Percentiles rank a stretch among this genome's conserved stretches.
phyloP scores from a whole-genome alignment of 2,329 filamentous ascomycete species.

The Penicillium italicum region DNA sequence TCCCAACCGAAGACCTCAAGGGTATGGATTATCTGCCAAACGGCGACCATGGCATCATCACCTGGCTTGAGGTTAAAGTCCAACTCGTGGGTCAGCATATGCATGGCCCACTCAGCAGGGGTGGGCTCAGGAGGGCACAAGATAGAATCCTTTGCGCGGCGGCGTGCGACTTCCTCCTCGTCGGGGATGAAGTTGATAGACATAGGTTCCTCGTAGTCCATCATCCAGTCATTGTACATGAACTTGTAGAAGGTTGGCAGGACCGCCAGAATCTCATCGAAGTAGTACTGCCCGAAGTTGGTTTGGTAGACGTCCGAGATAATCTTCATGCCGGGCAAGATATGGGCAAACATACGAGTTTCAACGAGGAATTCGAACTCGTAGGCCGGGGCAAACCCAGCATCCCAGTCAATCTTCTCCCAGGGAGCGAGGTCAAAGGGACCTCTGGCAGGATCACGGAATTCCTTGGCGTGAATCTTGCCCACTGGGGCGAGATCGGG shows the following conservation, averaged over 20 bases:
- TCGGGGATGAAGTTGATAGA: not conserved
- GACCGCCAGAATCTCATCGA: slow-evolving; percentile 56
- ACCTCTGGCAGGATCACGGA: slow-evolving; percentile 44
- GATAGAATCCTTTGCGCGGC: not conserved
- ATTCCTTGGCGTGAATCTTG: slow-evolving; percentile 51
- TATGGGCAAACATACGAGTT: slow-evolving; percentile 53
- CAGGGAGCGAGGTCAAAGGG: slow-evolving; percentile 35
- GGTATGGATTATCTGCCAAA: not conserved
- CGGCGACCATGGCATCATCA: not conserved
- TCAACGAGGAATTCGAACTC: slow-evolving; percentile 65
- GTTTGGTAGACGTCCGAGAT: slow-evolving; percentile 55
- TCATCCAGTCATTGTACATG: slow-evolving; percentile 67
- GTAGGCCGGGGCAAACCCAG: slow-evolving; percentile 17
- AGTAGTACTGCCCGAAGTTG: slow-evolving; percentile 59
- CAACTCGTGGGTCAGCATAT: not conserved
- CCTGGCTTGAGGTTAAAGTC: too few relatives aligned
- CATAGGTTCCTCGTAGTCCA: slow-evolving; percentile 59
- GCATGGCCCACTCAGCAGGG: not conserved
- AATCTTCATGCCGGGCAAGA: slow-evolving; percentile 64
- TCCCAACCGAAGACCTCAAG: not conserved
- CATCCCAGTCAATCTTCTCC: slow-evolving; percentile 28
- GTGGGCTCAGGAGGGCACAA: not conserved
- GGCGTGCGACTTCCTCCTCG: not conserved
- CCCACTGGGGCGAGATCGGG: slow-evolving; percentile 51
- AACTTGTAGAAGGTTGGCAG: slow-evolving; percentile 62